Evolutionary conservation across 140 eudicot genomes (phyloP).

Genomic region (Erigeron philadelphicus): DNA sequence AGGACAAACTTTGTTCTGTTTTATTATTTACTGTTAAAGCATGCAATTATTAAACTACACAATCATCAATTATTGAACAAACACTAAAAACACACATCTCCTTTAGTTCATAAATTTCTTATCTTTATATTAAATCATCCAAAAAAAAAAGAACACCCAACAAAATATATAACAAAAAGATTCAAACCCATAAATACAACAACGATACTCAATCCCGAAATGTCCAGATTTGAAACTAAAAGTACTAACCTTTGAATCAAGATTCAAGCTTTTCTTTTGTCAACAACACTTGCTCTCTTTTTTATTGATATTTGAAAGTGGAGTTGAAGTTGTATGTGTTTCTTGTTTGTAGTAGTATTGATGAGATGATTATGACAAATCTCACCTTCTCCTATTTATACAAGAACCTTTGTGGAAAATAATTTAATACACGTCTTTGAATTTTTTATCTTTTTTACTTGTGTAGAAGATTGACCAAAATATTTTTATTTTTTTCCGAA

Average conservation of each 20-base stretch:
- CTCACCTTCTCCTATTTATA: slow-evolving; percentile 20
- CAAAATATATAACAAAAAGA: slow-evolving; percentile 1
- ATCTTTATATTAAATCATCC: slow-evolving; percentile 12
- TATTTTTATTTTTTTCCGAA: too few relatives aligned
- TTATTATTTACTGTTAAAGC: background rate
- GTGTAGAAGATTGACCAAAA: slow-evolving; percentile 31
- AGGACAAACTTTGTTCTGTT: background rate
- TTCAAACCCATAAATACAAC: slow-evolving; percentile 13
- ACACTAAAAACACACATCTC: slow-evolving; percentile 16
- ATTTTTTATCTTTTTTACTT: slow-evolving; percentile 26
- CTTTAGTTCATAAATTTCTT: slow-evolving; percentile 6
- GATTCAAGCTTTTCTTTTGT: slow-evolving; percentile 5
- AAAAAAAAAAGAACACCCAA: slow-evolving; percentile 13
- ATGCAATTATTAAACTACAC: slow-evolving; percentile 16
- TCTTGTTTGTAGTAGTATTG: slow-evolving; percentile 14
- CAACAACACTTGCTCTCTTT: background rate
- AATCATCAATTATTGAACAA: background rate
- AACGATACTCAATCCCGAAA: background rate
- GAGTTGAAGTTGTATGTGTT: slow-evolving; percentile 20
- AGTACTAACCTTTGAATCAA: slow-evolving; percentile 30
- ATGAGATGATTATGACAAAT: slow-evolving; percentile 23
- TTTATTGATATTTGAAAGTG: background rate
- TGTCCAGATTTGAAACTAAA: background rate
- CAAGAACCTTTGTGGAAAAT: slow-evolving; percentile 27
- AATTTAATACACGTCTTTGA: slow-evolving; percentile 32